phyloP scores from a whole-genome alignment of 2,329 filamentous ascomycete genomes.

The Xylariales sp. region DNA sequence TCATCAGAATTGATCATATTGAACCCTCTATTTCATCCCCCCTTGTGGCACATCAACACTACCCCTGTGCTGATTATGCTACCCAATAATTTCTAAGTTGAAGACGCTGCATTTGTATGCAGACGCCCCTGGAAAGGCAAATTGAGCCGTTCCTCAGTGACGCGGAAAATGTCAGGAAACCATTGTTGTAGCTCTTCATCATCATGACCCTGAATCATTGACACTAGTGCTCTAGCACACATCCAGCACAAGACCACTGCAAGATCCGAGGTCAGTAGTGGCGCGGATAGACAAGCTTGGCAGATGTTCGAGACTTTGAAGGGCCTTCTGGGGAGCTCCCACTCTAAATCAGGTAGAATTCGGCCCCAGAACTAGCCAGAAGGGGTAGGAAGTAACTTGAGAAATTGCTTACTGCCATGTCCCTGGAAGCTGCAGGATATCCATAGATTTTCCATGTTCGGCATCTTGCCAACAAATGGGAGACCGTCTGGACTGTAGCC shows the following conservation, averaged over 20 bases:
- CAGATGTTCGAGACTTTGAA: too few relatives aligned
- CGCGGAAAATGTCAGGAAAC: conserved; percentile 49
- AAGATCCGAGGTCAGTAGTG: too few relatives aligned
- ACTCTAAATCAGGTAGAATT: too few relatives aligned
- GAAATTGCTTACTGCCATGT: too few relatives aligned
- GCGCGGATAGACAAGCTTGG: too few relatives aligned
- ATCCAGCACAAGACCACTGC: conserved; percentile 63
- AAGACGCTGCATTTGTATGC: conserved; percentile 16
- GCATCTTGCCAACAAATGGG: too few relatives aligned
- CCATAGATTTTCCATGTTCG: conserved; percentile 47
- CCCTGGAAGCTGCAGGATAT: conserved; percentile 59
- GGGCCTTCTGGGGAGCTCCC: too few relatives aligned
- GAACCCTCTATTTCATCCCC: too few relatives aligned
- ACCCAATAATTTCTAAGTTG: background rate
- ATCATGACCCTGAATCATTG: conserved; percentile 42
- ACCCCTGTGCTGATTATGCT: background rate
- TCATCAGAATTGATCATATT: background rate
- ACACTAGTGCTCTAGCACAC: conserved; percentile 51
- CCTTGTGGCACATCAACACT: too few relatives aligned
- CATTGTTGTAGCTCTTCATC: conserved; percentile 33
- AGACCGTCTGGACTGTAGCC: too few relatives aligned
- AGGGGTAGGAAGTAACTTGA: too few relatives aligned
- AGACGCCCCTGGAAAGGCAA: conserved; percentile 29
- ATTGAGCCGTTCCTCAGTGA: conserved; percentile 40
- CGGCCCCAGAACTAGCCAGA: too few relatives aligned